phyloP scores from a whole-genome alignment of 1,284 basidiomycete genomes.

The Jaminaea rosea region DNA sequence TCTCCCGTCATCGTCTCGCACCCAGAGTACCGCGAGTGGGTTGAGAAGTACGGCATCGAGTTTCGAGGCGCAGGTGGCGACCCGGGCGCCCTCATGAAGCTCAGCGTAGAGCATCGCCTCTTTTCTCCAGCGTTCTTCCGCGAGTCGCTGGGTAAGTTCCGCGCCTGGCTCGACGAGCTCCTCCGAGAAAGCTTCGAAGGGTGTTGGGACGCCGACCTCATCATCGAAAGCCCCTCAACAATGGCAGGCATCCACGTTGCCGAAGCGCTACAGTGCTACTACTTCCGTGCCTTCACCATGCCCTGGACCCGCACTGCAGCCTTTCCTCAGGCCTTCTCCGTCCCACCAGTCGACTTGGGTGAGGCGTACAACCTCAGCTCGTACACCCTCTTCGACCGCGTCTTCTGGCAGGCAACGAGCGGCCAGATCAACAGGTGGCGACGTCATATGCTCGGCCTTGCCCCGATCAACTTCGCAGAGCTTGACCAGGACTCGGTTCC shows the following conservation, averaged over 20 bases:
- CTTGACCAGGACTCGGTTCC: conserved; percentile 25
- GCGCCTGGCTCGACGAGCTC: conserved; percentile 37
- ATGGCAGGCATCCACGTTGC: conserved; percentile 42
- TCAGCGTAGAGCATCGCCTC: conserved; percentile 29
- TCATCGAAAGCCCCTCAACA: conserved; percentile 37
- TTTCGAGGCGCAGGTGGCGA: conserved; percentile 35
- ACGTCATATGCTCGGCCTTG: conserved; percentile 17
- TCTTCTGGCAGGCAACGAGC: conserved; percentile 37
- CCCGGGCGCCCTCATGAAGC: conserved; percentile 34
- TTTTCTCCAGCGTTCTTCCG: conserved; percentile 27
- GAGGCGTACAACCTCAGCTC: conserved; percentile 29
- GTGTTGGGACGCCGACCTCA: conserved; percentile 35
- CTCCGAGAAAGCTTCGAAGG: conserved; percentile 26
- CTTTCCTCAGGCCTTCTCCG: conserved; percentile 41
- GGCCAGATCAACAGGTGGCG: conserved; percentile 41
- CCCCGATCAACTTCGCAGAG: conserved; percentile 4
- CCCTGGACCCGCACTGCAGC: conserved; percentile 34
- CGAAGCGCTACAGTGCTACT: conserved; percentile 33
- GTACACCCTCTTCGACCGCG: conserved; percentile 31
- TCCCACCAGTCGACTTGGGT: conserved; percentile 25
- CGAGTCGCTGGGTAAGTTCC: conserved; percentile 33
- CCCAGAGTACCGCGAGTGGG: conserved; percentile 58
- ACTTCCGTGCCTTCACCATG: conserved; percentile 43
- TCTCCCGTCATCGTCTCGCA: conserved; percentile 59
- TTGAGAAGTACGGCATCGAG: conserved; percentile 47